Percentiles rank a stretch among this genome's conserved stretches.
These are phyloP conservation scores for Pulveroboletus sp. DNA, from an alignment of 768 basidiomycete species.

Conservation along the genomic window DNA sequence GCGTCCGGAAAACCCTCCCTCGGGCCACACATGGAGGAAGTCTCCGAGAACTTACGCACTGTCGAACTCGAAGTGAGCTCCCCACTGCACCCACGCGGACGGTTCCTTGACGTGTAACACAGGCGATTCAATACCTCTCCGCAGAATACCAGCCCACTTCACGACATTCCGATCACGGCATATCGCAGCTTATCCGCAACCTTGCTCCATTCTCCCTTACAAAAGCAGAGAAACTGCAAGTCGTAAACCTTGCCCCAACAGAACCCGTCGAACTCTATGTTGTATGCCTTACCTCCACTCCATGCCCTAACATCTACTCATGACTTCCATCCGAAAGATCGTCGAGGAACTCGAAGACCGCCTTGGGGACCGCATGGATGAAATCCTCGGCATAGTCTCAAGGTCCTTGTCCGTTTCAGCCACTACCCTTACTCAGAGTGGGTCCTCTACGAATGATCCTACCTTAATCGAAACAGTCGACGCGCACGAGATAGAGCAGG, in stretches of 20 bases:
- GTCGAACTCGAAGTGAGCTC: constrained; percentile 64
- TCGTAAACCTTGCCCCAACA: constrained; percentile 86
- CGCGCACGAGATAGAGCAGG: constrained; percentile 23
- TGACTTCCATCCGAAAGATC: constrained; percentile 48
- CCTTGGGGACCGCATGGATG: constrained; percentile 62
- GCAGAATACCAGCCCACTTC: constrained; percentile 66
- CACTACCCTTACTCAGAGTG: neutral
- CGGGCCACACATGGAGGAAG: constrained; percentile 44
- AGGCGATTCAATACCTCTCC: constrained; percentile 86
- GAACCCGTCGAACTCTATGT: constrained; percentile 84
- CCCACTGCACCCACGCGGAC: neutral
- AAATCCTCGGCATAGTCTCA: constrained; percentile 57
- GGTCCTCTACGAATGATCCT: neutral
- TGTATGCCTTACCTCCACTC: constrained; percentile 43
- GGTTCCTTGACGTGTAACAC: constrained; percentile 2
- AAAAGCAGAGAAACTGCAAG: constrained; percentile 87
- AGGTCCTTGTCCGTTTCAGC: constrained; percentile 29
- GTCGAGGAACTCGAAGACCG: constrained; percentile 90
- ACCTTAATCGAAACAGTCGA: constrained; percentile 3
- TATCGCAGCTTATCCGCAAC: constrained; percentile 60
- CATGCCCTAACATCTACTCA: neutral
- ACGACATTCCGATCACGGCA: constrained; percentile 58
- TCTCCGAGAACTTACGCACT: constrained; percentile 78
- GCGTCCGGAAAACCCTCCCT: constrained; percentile 31
- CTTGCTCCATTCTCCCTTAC: constrained; percentile 72